Evolutionary conservation across 2,329 filamentous ascomycete genomes (phyloP), one percentile per base, ranked within the genome.

Genomic region (Fusarium sulawesiense): DNA sequence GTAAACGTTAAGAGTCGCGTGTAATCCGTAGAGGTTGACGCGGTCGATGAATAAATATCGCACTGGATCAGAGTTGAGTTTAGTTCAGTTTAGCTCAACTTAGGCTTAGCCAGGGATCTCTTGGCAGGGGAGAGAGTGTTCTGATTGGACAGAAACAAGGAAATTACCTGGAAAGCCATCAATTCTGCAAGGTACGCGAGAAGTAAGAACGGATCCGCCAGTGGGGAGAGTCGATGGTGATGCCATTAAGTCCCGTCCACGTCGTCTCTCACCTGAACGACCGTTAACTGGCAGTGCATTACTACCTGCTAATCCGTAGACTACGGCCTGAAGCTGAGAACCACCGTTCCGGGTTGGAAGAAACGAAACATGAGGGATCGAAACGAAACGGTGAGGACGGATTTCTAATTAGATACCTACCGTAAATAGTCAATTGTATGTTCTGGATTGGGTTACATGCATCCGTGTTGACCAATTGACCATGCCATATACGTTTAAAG

Each of bases 111-210:
- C 30, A 49, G 18, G 49, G 47, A 60, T 60, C 32, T 61, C 72
- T 75, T 74, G 70, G 70, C 72, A 74, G 72, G 71, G 72, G 64
- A 62, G 7, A 9, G 46, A 11, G 10, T 21, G 6, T 16, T 41
- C 8, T 48, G 14, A 71, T 72, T 73, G 66, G 71, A 49, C 7
- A 40, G 16, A 41, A 34, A 32, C 27, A 32, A 55, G 53, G 53
- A 60, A 69, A 68, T 71, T 71, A 46, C 42, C 29, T 42, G 29
- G 29, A 56, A 44, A 53, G 18, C 62, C 41, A 64, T 42, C 9
- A 29, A 42, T 27, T 53, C 49, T 65, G 63, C 41, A 64, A 61
- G 63, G 54, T 68, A 64, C 62, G 50, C 47, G 29, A 68, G 46
- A 29, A 69, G 48, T 32, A 66, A 53, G 29, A 27, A 48, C 48